These are phyloP conservation scores for Tetrahymena borealis DNA, from an alignment of 73 alveolate genomes.

Conservation along the genomic window DNA sequence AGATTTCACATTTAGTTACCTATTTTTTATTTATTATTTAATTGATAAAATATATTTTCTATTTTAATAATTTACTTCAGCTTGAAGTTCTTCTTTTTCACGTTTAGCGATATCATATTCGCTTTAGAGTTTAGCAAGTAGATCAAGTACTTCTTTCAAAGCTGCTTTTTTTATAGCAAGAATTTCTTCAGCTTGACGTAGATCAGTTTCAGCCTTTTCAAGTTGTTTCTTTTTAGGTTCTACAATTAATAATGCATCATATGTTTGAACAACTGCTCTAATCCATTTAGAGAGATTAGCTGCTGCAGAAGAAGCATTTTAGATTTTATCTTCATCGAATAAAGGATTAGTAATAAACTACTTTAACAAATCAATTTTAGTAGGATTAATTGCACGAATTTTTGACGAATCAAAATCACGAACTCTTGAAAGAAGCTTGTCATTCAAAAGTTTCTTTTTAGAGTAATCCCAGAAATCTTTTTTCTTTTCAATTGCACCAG, in stretches of 20 bases:
- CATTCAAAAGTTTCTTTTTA: conserved; percentile 44
- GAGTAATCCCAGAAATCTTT: conserved; percentile 69
- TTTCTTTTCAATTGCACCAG: conserved; percentile 34
- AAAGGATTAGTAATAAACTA: conserved; percentile 52
- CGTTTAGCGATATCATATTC: conserved; percentile 89
- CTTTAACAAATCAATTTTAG: conserved; percentile 50
- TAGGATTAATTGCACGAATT: conserved; percentile 42
- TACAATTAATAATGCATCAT: conserved; percentile 77
- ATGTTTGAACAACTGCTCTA: conserved; percentile 66
- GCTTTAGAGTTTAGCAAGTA: conserved; percentile 79
- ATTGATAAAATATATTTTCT: conserved; percentile 41
- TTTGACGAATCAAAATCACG: conserved; percentile 15
- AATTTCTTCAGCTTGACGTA: conserved; percentile 81
- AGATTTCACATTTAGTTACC: conserved; percentile 84
- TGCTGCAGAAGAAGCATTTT: conserved; percentile 75
- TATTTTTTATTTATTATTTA: conserved; percentile 54
- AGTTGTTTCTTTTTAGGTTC: conserved; percentile 95
- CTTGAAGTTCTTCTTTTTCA: conserved; percentile 89
- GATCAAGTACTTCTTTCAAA: conserved; percentile 77
- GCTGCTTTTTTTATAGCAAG: conserved; percentile 81
- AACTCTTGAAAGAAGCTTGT: conserved; percentile 17
- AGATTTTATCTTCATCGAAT: conserved; percentile 57
- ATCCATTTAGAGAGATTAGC: conserved; percentile 81
- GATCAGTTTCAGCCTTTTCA: conserved; percentile 92
- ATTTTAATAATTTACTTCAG: conserved; percentile 73